Evolutionary conservation across 73 alveolate genomes (phyloP).

Genomic region (Halteria grandinella): DNA sequence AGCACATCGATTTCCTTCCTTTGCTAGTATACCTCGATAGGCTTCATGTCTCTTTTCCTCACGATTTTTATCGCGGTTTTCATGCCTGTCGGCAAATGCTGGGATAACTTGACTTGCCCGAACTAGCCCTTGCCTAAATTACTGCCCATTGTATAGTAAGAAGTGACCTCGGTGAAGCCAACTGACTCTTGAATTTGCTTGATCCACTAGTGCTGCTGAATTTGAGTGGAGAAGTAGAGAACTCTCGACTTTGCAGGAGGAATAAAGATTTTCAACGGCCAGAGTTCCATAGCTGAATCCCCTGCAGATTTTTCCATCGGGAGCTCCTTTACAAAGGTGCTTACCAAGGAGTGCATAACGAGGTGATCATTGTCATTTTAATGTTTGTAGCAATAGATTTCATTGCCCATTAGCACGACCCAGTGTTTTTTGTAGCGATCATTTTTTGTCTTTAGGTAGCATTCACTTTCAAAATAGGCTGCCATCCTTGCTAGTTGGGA

Average conservation of each 20-base stretch:
- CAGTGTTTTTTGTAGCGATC: conserved; percentile 42
- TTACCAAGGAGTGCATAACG: conserved; percentile 63
- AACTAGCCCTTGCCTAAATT: conserved; percentile 56
- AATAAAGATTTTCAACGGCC: conserved; percentile 58
- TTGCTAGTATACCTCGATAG: conserved; percentile 70
- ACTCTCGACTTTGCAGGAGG: conserved; percentile 78
- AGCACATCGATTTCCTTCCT: conserved; percentile 71
- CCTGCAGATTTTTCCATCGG: conserved; percentile 49
- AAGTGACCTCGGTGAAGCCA: conserved; percentile 43
- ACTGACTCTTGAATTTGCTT: conserved; percentile 70
- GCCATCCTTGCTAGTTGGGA: no score
- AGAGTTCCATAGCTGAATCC: conserved; percentile 21
- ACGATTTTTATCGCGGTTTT: conserved; percentile 80
- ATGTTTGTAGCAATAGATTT: conserved; percentile 64
- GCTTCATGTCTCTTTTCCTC: conserved; percentile 76
- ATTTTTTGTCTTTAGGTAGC: conserved; percentile 41
- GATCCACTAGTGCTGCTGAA: conserved; percentile 75
- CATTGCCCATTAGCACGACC: conserved; percentile 56
- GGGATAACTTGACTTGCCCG: conserved; percentile 48
- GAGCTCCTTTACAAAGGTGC: conserved; percentile 61
- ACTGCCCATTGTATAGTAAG: conserved; percentile 52
- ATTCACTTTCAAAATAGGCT: conserved; percentile 47
- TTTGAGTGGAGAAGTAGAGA: conserved; percentile 68
- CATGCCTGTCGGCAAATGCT: conserved; percentile 52
- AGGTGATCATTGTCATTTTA: conserved; percentile 60